A percentile compares a stretch with the other conserved stretches of the same genome.
phyloP scores from a whole-genome alignment of 768 basidiomycete genomes.

The Leccinum arenicola region DNA sequence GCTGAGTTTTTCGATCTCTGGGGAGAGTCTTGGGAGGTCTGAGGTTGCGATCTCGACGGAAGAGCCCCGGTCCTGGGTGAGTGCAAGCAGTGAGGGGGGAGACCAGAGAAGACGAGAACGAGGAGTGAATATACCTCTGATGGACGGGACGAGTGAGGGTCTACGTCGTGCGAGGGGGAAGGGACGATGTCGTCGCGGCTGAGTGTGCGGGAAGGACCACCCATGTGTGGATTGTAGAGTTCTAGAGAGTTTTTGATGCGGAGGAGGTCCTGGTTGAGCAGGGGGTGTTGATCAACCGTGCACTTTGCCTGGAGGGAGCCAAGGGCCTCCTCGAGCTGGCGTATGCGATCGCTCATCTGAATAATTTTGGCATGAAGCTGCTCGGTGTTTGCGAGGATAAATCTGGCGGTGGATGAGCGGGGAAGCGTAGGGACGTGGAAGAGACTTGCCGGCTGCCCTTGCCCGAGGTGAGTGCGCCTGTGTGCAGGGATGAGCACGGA shows the following conservation, averaged over 20 bases:
- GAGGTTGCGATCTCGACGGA: slow-evolving; percentile 22
- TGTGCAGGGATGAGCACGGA: not conserved
- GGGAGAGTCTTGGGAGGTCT: slow-evolving; percentile 24
- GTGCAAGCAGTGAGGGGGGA: not conserved
- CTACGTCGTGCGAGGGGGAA: slow-evolving; percentile 12
- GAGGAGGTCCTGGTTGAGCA: slow-evolving; percentile 56
- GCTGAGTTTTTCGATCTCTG: slow-evolving; percentile 48
- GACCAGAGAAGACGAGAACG: not conserved
- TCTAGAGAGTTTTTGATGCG: slow-evolving; percentile 68
- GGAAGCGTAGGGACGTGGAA: not conserved
- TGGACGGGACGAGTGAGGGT: slow-evolving; percentile 16
- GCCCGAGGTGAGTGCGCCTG: slow-evolving; percentile 60
- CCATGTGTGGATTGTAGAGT: slow-evolving; percentile 43
- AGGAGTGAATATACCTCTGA: slow-evolving; percentile 22
- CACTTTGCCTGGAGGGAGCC: slow-evolving; percentile 40
- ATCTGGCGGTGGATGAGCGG: slow-evolving; percentile 36
- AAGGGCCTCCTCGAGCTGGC: slow-evolving; percentile 62
- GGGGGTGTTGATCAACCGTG: slow-evolving; percentile 47
- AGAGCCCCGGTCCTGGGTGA: slow-evolving; percentile 24
- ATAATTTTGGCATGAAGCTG: slow-evolving; percentile 63
- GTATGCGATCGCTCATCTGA: slow-evolving; percentile 59
- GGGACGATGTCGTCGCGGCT: slow-evolving; percentile 13
- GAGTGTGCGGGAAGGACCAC: not conserved
- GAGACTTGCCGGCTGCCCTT: slow-evolving; percentile 55
- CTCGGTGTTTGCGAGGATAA: slow-evolving; percentile 67